phyloP scores from a whole-genome alignment of 192 early-diverging fungal genomes.

The Backusella parvicylindrica region DNA sequence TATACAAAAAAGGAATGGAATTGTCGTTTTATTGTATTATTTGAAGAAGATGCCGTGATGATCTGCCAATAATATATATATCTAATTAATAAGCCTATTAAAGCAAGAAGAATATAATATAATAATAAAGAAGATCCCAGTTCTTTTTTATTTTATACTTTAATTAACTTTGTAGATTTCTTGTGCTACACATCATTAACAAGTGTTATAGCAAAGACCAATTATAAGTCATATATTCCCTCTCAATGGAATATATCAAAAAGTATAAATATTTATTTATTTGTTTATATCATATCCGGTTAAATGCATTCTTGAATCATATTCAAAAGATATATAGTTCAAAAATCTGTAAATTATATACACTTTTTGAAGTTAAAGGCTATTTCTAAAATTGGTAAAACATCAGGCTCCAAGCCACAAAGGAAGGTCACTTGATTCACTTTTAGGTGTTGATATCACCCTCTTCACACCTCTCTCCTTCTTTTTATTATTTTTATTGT shows the following conservation, averaged over 20 bases:
- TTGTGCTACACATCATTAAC: not conserved
- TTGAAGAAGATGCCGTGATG: no score
- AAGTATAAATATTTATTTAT: not conserved
- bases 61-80: not conserved
- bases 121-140: no score
- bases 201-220: not conserved
- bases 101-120: no score
- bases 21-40: no score
- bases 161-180: not conserved
- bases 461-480: not conserved
- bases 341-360: no score
- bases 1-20: not conserved
- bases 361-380: not conserved
- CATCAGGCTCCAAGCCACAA: not conserved
- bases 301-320: no score
- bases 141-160: not conserved
- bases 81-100: not conserved
- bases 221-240: not conserved
- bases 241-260: not conserved
- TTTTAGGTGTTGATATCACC: not conserved
- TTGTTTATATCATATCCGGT: not conserved
- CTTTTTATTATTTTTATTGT: not conserved
- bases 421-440: not conserved
- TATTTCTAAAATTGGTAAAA: not conserved
- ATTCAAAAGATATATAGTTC: no score